Base-by-base conservation (phyloP, 202 grass and related monocot species). In the Panicum hallii region DNA sequence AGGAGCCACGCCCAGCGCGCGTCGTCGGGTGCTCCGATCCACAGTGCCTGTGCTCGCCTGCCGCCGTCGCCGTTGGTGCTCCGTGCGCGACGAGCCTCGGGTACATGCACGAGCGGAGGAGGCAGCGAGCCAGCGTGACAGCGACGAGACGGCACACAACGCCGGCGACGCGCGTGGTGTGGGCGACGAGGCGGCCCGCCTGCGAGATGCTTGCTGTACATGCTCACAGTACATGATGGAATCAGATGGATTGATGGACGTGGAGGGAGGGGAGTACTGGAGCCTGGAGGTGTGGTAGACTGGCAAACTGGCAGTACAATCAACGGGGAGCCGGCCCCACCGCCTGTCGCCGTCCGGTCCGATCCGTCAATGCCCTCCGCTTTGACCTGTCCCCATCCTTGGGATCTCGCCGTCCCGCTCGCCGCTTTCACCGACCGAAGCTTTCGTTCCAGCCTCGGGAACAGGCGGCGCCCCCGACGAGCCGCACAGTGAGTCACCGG, bases 381-480 rank as follows among this genome's bases (percentile, higher is more conserved):
- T 89, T 77, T 89, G 70, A 89, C 77, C 67, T 53, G 62, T 68
- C 80, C 26, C 47, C 43, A 57, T 48, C 70, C 78, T 87, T 58
- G 82, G 64, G 83, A 85, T 79, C 74, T 70, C 64, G 26, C 26
- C 26, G 26, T 26, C 26, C 26, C 26, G 15, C 64, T 36, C 30
- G 66, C 40, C 9, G 34, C 17, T 42, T 49, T 49, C 12, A 32
- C 58, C 74, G 26, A 54, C 75, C 15, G 36, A 67, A 34, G 55
- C 40, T 46, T 40, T 47, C 36, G 36, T 4, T 4, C 36, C 38
- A 2, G 19, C 77, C 41, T 75, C 63, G 49, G 78, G 17, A 81
- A 70, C 50, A 20, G 72, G 44, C 60, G 65, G 60, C 5, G 23
- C n/a, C n/a, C 79, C 34, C 3, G 11, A 20, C 70, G 77, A 46